Conservation (phyloP, 768 basidiomycete genomes). For the Coprinopsis sp. region DNA sequence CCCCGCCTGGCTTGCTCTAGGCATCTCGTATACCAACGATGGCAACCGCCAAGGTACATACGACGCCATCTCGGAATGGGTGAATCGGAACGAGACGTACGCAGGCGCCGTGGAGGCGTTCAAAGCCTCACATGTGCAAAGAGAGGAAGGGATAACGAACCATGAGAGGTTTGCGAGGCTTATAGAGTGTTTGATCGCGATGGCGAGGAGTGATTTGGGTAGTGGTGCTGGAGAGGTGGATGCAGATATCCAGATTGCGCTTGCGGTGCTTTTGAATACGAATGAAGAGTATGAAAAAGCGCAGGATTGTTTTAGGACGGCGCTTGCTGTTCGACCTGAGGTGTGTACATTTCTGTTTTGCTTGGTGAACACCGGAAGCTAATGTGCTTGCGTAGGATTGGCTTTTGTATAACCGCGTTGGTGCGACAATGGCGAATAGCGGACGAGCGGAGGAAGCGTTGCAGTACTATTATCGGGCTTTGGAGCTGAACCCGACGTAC, state of each 20-base stretch:
- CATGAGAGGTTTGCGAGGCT: slow-evolving; percentile 50
- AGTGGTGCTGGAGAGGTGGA: slow-evolving; percentile 78
- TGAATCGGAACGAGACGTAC: slow-evolving; percentile 58
- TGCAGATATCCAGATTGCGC: slow-evolving; percentile 91
- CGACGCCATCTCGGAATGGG: slow-evolving; percentile 83
- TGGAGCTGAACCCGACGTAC: slow-evolving; percentile 85
- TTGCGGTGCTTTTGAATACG: slow-evolving; percentile 89
- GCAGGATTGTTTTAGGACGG: slow-evolving; percentile 89
- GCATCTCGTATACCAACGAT: slow-evolving; percentile 90
- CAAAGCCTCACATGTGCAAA: slow-evolving; percentile 27
- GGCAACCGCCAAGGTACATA: slow-evolving; percentile 69
- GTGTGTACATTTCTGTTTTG: slow-evolving; percentile 51
- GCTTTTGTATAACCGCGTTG: slow-evolving; percentile 88
- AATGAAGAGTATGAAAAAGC: slow-evolving; percentile 93
- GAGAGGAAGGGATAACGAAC: slow-evolving; percentile 23
- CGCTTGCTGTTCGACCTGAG: slow-evolving; percentile 81
- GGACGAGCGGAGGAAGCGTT: slow-evolving; percentile 77
- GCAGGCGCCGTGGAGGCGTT: slow-evolving; percentile 38
- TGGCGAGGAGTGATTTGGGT: slow-evolving; percentile 60
- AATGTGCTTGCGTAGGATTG: slow-evolving; percentile 58
- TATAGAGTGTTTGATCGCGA: slow-evolving; percentile 73
- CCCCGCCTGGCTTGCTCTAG: slow-evolving; percentile 85
- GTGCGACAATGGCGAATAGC: slow-evolving; percentile 91
- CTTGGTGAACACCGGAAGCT: neutral
- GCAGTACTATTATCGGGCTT: slow-evolving; percentile 78